Percentiles rank a stretch among this genome's conserved stretches.
Conservation (phyloP, 345 rosid species). For the Euclidium syriacum region DNA sequence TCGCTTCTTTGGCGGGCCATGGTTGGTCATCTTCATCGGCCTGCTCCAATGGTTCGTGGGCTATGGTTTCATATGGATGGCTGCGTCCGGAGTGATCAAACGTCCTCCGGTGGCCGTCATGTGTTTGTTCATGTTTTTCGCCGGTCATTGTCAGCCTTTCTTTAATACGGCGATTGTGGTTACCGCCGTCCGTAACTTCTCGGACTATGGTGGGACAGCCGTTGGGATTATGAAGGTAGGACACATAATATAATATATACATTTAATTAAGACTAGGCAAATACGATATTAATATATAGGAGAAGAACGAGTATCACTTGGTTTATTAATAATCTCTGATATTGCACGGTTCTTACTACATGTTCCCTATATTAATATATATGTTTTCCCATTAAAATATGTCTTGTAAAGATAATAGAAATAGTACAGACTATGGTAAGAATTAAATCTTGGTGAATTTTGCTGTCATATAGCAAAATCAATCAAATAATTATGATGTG, state of each 20-base stretch:
- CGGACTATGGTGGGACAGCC: conserved; percentile 68
- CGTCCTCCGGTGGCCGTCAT: conserved; percentile 62
- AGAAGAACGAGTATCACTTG: not conserved
- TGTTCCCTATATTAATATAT: too few relatives aligned
- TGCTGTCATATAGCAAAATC: not conserved
- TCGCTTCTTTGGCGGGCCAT: conserved; percentile 44
- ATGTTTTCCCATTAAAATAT: too few relatives aligned
- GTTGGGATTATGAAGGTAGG: conserved; percentile 85
- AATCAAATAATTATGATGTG: not conserved
- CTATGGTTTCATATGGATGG: conserved; percentile 74
- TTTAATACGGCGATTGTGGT: conserved; percentile 71
- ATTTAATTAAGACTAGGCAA: not conserved
- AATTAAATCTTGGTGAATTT: not conserved
- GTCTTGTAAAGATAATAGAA: too few relatives aligned
- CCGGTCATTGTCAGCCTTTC: conserved; percentile 75
- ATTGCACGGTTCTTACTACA: too few relatives aligned
- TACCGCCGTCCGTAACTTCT: conserved; percentile 65
- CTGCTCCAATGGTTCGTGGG: conserved; percentile 65
- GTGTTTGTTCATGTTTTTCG: conserved; percentile 70
- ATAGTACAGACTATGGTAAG: too few relatives aligned
- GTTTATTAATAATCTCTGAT: too few relatives aligned
- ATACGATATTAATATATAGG: not conserved
- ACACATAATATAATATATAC: not conserved
- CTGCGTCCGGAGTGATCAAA: conserved; percentile 62
- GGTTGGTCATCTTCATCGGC: conserved; percentile 67